Base-by-base conservation (phyloP, 1,284 basidiomycete species). In the Apiotrichum sp. region DNA sequence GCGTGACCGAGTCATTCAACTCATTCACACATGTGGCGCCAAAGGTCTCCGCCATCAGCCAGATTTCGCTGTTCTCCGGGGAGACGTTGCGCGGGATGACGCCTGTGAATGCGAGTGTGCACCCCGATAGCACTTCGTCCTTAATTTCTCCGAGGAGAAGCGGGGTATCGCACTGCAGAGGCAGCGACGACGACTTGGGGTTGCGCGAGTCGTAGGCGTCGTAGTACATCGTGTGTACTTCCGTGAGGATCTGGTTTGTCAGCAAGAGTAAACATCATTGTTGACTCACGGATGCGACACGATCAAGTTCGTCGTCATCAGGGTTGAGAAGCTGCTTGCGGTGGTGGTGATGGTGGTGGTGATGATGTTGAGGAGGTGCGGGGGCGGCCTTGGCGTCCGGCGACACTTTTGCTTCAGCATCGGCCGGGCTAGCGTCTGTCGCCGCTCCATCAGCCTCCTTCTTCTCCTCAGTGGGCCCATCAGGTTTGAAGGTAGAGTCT, bases 81-180 rank as follows among this genome's bases (percentile, higher is more conserved):
- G 79, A 78, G 7, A 83, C 84, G 62, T 91, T 86, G 31, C 93
- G 83, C 2, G 95, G 93, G 55, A 98, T 93, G 45, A 98, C 85
- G 52, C 90, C 89, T 0, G 93, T 96, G 73, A 98, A 98, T 34
- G 93, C 80, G 32, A 98, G 82, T 65, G 87, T 83, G 45, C 86
- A 83, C 31, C 87, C 89, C 32, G 81, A 78, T 16, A 98, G 80
- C 0, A 90, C 87, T 57, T 84, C 80, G 29, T 80, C 71, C 59
- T 96, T 89, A 71, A 93, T 81, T 51, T 80, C 79, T 14, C 88
- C 86, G 56, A 98, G 93, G n/a, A 61, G 41, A 3, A 61, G 49
- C 9, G 59, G 56, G 14, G 57, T 36, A 36, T 61, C 59, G 42
- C 59, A 61, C 49, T 53, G 48, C 62, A 66, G 51, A 5, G 67